phyloP scores from a whole-genome alignment of 2,329 filamentous ascomycete genomes.

The Didymella exigua region DNA sequence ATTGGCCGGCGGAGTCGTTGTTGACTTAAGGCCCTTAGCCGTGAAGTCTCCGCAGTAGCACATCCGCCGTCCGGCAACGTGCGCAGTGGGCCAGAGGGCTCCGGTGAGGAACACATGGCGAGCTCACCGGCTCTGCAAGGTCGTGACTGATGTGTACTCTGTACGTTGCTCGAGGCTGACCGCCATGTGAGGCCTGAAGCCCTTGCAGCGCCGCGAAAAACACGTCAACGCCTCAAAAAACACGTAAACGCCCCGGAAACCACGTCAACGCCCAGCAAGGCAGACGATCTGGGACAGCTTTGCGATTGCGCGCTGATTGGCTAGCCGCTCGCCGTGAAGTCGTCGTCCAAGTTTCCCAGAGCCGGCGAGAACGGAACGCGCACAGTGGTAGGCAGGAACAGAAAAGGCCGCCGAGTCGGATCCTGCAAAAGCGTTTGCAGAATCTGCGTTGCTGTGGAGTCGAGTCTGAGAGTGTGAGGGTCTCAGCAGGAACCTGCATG shows the following conservation, averaged over 20 bases:
- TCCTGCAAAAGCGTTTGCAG: slow-evolving; percentile 4
- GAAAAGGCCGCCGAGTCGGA: background rate
- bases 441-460: slow-evolving; percentile 9
- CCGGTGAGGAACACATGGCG: slow-evolving; percentile 1
- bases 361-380: background rate
- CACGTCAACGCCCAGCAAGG: background rate
- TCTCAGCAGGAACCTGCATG: background rate
- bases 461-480: background rate
- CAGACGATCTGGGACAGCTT: background rate
- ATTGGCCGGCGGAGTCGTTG: background rate
- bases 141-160: background rate
- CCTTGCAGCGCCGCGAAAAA: background rate
- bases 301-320: slow-evolving; percentile 15
- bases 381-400: slow-evolving; percentile 14
- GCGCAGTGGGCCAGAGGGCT: slow-evolving; percentile 1
- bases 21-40: slow-evolving; percentile 6
- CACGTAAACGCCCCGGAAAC: too few relatives aligned
- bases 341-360: background rate
- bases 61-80: slow-evolving; percentile 5
- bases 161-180: slow-evolving; percentile 1
- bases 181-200: background rate
- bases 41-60: slow-evolving; percentile 8
- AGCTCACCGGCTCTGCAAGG: background rate
- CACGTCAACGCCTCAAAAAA: too few relatives aligned
- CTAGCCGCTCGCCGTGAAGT: background rate